phyloP scores from a whole-genome alignment of 257 asterid species.

The Mitragyna speciosa region DNA sequence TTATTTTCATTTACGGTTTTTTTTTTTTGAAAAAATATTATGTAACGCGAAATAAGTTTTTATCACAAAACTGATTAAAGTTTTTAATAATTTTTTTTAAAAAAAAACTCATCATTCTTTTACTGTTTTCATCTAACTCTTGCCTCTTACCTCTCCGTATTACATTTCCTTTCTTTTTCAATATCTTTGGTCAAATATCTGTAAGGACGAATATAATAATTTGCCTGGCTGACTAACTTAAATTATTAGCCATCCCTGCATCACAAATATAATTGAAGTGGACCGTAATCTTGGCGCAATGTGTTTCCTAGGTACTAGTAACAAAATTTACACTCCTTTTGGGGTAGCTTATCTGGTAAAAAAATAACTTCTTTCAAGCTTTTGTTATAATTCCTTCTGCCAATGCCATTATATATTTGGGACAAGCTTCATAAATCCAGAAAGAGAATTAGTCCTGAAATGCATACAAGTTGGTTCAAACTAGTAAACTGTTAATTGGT shows the following conservation, averaged over 20 bases:
- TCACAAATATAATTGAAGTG: background rate
- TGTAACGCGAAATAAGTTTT: too few species aligned
- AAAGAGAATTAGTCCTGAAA: background rate
- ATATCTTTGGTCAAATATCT: conserved; percentile 20
- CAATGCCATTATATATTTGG: background rate
- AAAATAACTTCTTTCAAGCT: background rate
- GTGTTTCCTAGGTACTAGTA: background rate
- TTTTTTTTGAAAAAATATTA: background rate
- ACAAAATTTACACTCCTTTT: background rate
- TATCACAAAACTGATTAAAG: too few species aligned
- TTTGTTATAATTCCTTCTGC: background rate
- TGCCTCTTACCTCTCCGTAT: too few species aligned
- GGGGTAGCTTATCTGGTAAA: too few species aligned
- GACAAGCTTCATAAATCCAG: too few species aligned
- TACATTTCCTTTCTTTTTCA: too few species aligned
- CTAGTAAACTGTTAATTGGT: too few species aligned
- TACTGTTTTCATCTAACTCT: too few species aligned
- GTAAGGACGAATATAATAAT: background rate
- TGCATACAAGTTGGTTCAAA: background rate
- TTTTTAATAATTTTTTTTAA: too few species aligned
- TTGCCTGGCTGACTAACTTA: background rate
- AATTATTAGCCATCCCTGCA: background rate
- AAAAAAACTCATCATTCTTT: too few species aligned
- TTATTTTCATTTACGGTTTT: background rate
- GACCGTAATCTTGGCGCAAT: conserved; percentile 22